Percentiles rank a stretch among this genome's conserved stretches.
phyloP scores from a whole-genome alignment of 192 early-diverging fungal genomes.

The Globomyces pollinis-pini region DNA sequence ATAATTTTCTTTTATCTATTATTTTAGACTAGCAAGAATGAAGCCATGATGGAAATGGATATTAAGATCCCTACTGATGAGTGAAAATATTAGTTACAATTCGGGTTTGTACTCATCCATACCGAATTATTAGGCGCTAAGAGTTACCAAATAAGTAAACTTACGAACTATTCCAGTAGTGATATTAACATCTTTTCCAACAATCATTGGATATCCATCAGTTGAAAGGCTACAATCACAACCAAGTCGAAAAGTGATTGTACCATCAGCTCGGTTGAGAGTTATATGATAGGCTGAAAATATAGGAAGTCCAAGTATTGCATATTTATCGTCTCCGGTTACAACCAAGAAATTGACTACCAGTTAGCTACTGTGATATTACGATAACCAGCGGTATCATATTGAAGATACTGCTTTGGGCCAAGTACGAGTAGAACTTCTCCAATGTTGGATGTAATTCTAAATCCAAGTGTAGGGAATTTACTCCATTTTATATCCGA shows the following conservation, averaged over 20 bases:
- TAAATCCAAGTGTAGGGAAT: neutral
- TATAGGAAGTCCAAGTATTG: constrained; percentile 4
- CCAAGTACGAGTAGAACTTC: neutral
- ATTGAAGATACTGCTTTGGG: constrained; percentile 9
- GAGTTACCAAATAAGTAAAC: too few species aligned
- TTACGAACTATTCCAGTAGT: too few species aligned
- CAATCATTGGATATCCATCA: constrained; percentile 3
- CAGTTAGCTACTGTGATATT: neutral
- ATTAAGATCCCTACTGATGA: too few species aligned
- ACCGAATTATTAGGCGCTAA: too few species aligned
- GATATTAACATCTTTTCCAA: neutral
- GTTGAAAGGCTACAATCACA: neutral
- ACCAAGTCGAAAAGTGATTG: neutral
- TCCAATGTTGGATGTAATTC: neutral
- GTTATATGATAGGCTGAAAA: constrained; percentile 8
- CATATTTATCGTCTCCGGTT: neutral
- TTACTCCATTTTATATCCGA: neutral
- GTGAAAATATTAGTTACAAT: too few species aligned
- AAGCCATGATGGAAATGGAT: too few species aligned
- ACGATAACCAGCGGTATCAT: neutral
- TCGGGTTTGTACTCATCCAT: too few species aligned
- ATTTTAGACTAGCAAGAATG: too few species aligned
- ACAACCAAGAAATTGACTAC: neutral
- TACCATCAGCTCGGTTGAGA: neutral
- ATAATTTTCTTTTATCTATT: too few species aligned